Percentiles rank a stretch among this genome's conserved stretches.
These are phyloP conservation scores for Corchorus olitorius DNA, from an alignment of 345 rosid species.

Conservation along the genomic window DNA sequence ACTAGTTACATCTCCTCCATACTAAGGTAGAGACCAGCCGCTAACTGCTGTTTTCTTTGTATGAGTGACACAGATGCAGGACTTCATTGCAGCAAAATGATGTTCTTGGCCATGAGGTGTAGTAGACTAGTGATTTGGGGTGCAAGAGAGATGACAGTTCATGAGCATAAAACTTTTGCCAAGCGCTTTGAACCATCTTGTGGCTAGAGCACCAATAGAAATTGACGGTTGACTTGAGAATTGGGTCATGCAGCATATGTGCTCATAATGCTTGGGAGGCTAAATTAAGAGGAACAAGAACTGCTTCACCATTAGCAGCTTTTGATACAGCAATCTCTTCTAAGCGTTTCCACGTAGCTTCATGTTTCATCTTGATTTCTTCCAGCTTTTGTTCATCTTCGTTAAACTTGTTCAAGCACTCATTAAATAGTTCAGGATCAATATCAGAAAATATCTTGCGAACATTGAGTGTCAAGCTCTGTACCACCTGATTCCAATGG, in stretches of 20 bases:
- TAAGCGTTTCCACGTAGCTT: conserved; percentile 65
- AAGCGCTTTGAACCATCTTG: conserved; percentile 20
- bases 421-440: conserved; percentile 65
- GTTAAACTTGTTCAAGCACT: conserved; percentile 54
- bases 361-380: conserved; percentile 50
- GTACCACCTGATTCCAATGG: conserved; percentile 81
- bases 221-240: background rate
- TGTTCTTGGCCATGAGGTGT: background rate
- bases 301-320: conserved; percentile 29
- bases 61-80: background rate
- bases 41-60: background rate
- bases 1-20: background rate
- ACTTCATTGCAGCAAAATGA: background rate
- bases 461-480: conserved; percentile 64
- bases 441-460: conserved; percentile 64
- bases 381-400: conserved; percentile 55
- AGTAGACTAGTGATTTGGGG: background rate
- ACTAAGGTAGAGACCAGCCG: background rate
- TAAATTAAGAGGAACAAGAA: conserved; percentile 22
- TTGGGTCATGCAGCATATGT: background rate
- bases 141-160: background rate
- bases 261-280: background rate
- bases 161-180: background rate
- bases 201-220: conserved; percentile 17
- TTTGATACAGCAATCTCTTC: conserved; percentile 55